A percentile compares a stretch with the other conserved stretches of the same genome.
Conservation (phyloP, 257 asterid genomes). For the Orobanche coerulescens region DNA sequence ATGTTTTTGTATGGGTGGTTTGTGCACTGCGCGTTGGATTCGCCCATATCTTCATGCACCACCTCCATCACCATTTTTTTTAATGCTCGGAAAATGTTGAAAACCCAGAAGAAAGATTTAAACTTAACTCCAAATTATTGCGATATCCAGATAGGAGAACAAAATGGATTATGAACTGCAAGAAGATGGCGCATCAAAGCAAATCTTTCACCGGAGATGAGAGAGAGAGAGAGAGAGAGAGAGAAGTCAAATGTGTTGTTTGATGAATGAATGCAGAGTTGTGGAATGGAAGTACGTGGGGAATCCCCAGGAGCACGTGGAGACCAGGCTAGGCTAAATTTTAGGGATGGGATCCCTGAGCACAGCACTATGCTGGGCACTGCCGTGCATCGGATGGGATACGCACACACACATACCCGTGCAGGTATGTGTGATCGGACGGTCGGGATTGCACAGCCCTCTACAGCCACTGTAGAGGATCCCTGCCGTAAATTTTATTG, state of each 20-base stretch:
- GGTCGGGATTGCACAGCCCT: too few relatives aligned
- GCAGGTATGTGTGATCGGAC: too few relatives aligned
- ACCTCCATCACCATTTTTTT: conserved; percentile 91
- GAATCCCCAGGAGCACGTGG: conserved; percentile 44
- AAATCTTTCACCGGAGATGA: background rate
- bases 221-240: conserved; percentile 16
- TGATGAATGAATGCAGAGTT: conserved; percentile 24
- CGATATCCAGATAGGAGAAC: conserved; percentile 6
- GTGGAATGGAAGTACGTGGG: conserved; percentile 54
- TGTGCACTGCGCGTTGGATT: conserved; percentile 64
- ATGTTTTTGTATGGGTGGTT: conserved; percentile 80
- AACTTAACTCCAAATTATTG: background rate
- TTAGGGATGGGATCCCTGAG: too few relatives aligned
- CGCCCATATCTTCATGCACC: conserved; percentile 90
- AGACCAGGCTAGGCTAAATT: conserved; percentile 31
- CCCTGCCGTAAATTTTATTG: too few relatives aligned
- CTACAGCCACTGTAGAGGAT: too few relatives aligned
- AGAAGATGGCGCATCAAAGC: conserved; percentile 21
- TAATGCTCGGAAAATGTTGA: background rate
- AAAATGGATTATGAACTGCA: conserved; percentile 13
- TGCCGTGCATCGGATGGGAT: too few relatives aligned
- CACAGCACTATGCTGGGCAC: too few relatives aligned
- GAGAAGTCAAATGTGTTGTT: conserved; percentile 33
- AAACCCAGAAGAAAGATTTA: conserved; percentile 8
- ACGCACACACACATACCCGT: too few relatives aligned